These are phyloP conservation scores for Draba incana DNA, from an alignment of 345 rosid genomes.

Conservation along the genomic window DNA sequence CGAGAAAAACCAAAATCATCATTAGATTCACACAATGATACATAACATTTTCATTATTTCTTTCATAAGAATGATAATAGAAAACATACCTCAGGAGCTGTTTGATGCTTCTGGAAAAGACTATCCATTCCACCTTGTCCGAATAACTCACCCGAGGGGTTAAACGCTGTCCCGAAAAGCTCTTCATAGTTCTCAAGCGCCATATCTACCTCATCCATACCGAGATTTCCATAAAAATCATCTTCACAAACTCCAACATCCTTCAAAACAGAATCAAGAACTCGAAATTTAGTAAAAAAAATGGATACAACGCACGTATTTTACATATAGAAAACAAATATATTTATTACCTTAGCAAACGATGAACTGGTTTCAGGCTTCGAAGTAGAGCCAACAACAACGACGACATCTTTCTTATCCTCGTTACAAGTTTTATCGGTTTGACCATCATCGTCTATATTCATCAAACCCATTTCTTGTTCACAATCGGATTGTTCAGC, in stretches of 20 bases:
- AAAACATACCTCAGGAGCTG: slow-evolving; percentile 38
- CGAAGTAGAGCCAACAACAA: slow-evolving; percentile 30
- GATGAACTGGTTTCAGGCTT: slow-evolving; percentile 47
- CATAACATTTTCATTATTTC: not conserved
- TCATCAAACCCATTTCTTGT: slow-evolving; percentile 85
- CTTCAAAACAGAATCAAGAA: slow-evolving; percentile 29
- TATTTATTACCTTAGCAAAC: slow-evolving; percentile 56
- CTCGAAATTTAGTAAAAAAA: not conserved
- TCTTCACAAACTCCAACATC: slow-evolving; percentile 48
- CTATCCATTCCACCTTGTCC: slow-evolving; percentile 87
- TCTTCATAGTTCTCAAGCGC: slow-evolving; percentile 92
- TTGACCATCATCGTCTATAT: slow-evolving; percentile 60
- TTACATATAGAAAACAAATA: not conserved
- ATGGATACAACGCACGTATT: not conserved
- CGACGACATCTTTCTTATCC: slow-evolving; percentile 44
- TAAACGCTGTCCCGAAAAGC: slow-evolving; percentile 83
- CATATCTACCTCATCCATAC: slow-evolving; percentile 92
- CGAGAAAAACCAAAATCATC: not conserved
- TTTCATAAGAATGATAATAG: not conserved
- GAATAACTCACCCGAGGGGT: slow-evolving; percentile 73
- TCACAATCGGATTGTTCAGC: slow-evolving; percentile 65
- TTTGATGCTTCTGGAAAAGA: slow-evolving; percentile 67
- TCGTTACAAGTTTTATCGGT: slow-evolving; percentile 44
- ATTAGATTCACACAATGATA: slow-evolving; percentile 13
- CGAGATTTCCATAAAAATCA: slow-evolving; percentile 64